A percentile compares a stretch with the other conserved stretches of the same genome.
phyloP scores from a whole-genome alignment of 768 basidiomycete species.

The Amanita thiersii region DNA sequence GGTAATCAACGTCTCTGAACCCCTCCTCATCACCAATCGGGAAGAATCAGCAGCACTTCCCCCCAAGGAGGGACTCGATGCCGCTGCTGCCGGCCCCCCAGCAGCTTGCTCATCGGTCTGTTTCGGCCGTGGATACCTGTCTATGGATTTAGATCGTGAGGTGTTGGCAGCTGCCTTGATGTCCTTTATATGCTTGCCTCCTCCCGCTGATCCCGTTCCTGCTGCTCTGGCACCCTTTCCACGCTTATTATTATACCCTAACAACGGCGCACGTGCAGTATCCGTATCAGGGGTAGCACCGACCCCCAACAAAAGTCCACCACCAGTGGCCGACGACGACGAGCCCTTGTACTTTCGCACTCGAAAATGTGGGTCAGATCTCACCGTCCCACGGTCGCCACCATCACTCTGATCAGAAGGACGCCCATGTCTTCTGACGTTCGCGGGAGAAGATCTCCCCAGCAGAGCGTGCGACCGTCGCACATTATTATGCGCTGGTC shows the following conservation, averaged over 20 bases:
- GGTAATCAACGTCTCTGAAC: constrained; percentile 22
- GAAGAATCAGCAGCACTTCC: too few species aligned
- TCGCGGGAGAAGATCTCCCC: too few species aligned
- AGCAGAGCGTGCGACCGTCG: constrained; percentile 8
- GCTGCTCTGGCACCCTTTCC: neutral
- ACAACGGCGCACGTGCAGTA: too few species aligned
- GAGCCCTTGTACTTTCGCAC: constrained; percentile 9
- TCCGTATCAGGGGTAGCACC: too few species aligned
- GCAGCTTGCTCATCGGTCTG: neutral
- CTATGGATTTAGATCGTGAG: constrained; percentile 5
- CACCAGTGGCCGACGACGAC: too few species aligned
- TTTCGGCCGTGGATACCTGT: constrained; percentile 1
- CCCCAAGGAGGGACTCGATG: neutral
- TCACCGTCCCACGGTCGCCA: constrained; percentile 13
- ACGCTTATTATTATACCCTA: too few species aligned
- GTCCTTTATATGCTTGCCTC: neutral
- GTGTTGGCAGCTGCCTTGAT: neutral
- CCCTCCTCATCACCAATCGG: too few species aligned
- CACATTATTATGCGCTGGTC: constrained; percentile 7
- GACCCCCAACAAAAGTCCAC: too few species aligned
- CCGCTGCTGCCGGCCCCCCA: neutral
- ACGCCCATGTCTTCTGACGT: constrained; percentile 4
- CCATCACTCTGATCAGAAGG: constrained; percentile 1
- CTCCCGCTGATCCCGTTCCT: neutral
- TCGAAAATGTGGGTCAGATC: constrained; percentile 16